Percentiles rank a stretch among this genome's conserved stretches.
Evolutionary conservation across 2,329 filamentous ascomycete species (phyloP).

Genomic region (Diaporthe destruens): DNA sequence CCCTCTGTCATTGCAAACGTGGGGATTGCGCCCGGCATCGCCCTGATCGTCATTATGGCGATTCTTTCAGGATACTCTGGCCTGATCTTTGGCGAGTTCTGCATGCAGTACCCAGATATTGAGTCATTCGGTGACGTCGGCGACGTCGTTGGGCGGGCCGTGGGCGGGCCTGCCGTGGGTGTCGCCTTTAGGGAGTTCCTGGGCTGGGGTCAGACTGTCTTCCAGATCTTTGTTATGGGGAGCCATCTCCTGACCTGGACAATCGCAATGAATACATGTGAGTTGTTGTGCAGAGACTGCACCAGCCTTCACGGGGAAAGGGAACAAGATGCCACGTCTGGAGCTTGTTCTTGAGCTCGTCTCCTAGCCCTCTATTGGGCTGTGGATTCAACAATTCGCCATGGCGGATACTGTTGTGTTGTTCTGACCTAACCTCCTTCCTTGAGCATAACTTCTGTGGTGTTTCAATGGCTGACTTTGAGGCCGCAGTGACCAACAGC

Average conservation of each 20-base stretch:
- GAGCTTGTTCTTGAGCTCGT: not conserved
- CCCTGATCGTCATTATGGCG: conserved; percentile 75
- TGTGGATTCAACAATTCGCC: not conserved
- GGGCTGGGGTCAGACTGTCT: conserved; percentile 69
- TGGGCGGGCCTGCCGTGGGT: conserved; percentile 57
- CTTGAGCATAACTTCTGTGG: not conserved
- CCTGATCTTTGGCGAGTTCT: conserved; percentile 73
- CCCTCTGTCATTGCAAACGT: conserved; percentile 80
- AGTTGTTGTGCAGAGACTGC: not conserved
- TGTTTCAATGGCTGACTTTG: not conserved
- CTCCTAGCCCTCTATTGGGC: not conserved
- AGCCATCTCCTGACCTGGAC: conserved; percentile 77
- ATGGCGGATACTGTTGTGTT: not conserved
- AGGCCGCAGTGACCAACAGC: conserved; percentile 61
- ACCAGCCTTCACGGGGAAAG: not conserved
- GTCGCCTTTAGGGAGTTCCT: conserved; percentile 69
- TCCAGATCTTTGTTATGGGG: conserved; percentile 77
- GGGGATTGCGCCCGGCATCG: conserved; percentile 79
- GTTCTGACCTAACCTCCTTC: not conserved
- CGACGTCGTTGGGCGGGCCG: conserved; percentile 62
- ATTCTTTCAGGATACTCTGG: conserved; percentile 76
- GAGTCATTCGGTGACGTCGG: conserved; percentile 76
- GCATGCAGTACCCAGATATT: conserved; percentile 76
- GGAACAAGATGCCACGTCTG: too few relatives aligned
- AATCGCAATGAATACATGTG: conserved; percentile 72